These are phyloP conservation scores for Cytospora piceae DNA, from an alignment of 2,329 filamentous ascomycete genomes.

Conservation along the genomic window DNA sequence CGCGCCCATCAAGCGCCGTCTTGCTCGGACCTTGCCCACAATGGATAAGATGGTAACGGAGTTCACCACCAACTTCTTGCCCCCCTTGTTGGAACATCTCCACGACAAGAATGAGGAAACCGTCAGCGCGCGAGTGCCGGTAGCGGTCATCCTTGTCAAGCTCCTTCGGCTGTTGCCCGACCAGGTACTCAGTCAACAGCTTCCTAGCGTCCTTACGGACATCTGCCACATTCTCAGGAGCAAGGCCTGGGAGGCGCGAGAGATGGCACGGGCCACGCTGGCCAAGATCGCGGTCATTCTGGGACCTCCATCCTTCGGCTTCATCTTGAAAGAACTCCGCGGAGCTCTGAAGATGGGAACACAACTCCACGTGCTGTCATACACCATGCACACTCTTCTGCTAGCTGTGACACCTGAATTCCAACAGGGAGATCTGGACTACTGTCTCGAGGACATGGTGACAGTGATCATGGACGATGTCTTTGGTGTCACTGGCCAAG, in stretches of 20 bases:
- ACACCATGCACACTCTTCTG: slow-evolving; percentile 89
- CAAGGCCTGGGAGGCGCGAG: slow-evolving; percentile 83
- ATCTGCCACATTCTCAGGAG: slow-evolving; percentile 92
- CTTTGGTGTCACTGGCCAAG: slow-evolving; percentile 88
- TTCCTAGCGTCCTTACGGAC: slow-evolving; percentile 86
- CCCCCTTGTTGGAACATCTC: slow-evolving; percentile 79
- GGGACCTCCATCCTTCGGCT: slow-evolving; percentile 82
- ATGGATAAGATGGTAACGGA: slow-evolving; percentile 71
- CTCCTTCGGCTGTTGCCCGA: slow-evolving; percentile 79
- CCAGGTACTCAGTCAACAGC: slow-evolving; percentile 70
- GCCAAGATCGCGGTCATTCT: slow-evolving; percentile 81
- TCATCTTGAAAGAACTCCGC: slow-evolving; percentile 89
- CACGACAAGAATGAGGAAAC: slow-evolving; percentile 94
- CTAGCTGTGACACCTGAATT: slow-evolving; percentile 74
- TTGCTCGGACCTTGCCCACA: slow-evolving; percentile 69
- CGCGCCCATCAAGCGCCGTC: slow-evolving; percentile 41
- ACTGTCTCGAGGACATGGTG: slow-evolving; percentile 79
- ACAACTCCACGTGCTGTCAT: slow-evolving; percentile 93
- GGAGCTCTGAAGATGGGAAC: slow-evolving; percentile 84
- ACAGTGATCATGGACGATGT: slow-evolving; percentile 95
- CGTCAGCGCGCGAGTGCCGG: slow-evolving; percentile 88
- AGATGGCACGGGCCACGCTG: slow-evolving; percentile 87
- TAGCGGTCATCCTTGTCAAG: slow-evolving; percentile 87
- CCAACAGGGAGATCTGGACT: slow-evolving; percentile 82
- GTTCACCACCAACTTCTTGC: slow-evolving; percentile 74